Percentiles rank a stretch among this genome's conserved stretches.
phyloP scores from a whole-genome alignment of 148 eudicot species.

The Vaccinium vitisidaea region DNA sequence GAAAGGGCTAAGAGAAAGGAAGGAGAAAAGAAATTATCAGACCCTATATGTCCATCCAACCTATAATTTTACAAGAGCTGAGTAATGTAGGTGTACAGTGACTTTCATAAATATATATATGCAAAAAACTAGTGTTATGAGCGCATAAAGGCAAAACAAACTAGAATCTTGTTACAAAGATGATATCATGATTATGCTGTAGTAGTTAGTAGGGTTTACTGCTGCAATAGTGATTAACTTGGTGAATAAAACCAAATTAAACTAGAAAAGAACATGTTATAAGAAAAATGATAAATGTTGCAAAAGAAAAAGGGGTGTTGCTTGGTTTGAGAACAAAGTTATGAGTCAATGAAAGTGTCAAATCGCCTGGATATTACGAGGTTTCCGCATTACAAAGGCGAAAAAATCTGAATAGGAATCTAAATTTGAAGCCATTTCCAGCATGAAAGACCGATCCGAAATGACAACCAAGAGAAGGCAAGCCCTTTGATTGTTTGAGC shows the following conservation, averaged over 20 bases:
- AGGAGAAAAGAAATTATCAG: not conserved
- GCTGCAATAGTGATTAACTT: not conserved
- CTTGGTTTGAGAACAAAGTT: not conserved
- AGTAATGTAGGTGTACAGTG: not conserved
- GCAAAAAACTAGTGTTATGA: not conserved
- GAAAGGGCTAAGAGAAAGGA: not conserved
- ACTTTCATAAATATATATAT: not conserved
- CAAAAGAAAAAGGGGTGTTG: not conserved
- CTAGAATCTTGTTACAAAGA: not conserved
- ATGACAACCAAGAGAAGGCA: too few species aligned
- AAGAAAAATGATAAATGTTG: not conserved
- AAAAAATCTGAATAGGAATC: not conserved
- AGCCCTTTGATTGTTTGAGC: too few species aligned
- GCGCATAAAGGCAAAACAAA: not conserved
- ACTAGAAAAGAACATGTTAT: not conserved
- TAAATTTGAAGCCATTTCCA: too few species aligned
- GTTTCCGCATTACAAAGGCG: not conserved
- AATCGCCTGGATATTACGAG: not conserved
- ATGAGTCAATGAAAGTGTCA: not conserved
- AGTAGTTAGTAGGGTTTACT: not conserved
- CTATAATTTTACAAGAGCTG: not conserved
- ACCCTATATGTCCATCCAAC: not conserved
- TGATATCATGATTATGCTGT: not conserved
- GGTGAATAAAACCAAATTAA: not conserved
- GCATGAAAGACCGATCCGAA: too few species aligned